A percentile compares a stretch with the other conserved stretches of the same genome.
These are phyloP conservation scores for Cryphonectria radicalis DNA, from an alignment of 2,329 filamentous ascomycete species.

Conservation along the genomic window DNA sequence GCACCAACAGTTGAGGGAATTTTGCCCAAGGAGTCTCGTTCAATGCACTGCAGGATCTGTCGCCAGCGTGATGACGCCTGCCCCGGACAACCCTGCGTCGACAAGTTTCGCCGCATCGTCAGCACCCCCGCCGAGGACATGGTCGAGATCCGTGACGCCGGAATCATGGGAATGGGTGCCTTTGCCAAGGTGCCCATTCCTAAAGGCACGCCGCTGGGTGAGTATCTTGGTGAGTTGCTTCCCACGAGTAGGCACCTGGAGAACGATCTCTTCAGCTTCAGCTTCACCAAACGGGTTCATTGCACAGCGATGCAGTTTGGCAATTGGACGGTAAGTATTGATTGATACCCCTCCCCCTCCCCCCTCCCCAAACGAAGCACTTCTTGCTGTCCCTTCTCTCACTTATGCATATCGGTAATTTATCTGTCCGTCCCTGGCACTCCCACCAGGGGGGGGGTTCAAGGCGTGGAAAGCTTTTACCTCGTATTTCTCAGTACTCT, in stretches of 20 bases:
- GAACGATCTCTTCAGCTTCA: not conserved
- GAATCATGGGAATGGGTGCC: not conserved
- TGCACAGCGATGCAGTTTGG: not conserved
- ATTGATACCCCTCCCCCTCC: not conserved
- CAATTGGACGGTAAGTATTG: slow-evolving; percentile 10
- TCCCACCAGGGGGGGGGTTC: no score
- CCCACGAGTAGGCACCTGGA: not conserved
- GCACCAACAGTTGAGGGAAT: not conserved
- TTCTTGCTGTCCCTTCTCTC: not conserved
- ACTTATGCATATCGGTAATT: not conserved
- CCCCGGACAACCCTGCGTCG: not conserved
- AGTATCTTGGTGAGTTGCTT: slow-evolving; percentile 16
- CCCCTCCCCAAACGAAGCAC: not conserved
- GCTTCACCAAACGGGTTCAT: not conserved
- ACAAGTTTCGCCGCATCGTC: not conserved
- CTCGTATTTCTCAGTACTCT: not conserved
- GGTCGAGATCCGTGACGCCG: slow-evolving; percentile 4
- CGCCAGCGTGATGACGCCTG: not conserved
- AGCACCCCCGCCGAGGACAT: not conserved
- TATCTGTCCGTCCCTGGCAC: not conserved
- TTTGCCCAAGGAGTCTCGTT: not conserved
- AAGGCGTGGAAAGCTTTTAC: not conserved
- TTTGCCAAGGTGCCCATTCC: slow-evolving; percentile 3
- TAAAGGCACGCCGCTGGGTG: not conserved
- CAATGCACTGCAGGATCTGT: not conserved